These are phyloP conservation scores for Krasilnikovozyma curviuscula DNA, from an alignment of 768 basidiomycete species.

Conservation along the genomic window DNA sequence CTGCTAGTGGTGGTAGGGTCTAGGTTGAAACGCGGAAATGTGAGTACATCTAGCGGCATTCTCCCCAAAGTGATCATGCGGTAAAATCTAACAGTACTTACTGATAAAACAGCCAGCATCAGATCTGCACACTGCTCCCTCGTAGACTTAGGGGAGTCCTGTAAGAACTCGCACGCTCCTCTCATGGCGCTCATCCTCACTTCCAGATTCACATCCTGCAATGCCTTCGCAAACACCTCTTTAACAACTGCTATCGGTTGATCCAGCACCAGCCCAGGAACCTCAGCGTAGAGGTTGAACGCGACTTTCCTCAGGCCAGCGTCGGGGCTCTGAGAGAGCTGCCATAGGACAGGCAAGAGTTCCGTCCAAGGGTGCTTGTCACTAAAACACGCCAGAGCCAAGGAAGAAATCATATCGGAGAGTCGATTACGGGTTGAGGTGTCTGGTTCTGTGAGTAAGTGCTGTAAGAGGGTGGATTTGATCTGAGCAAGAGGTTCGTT, in stretches of 20 bases:
- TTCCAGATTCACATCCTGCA: conserved; percentile 7
- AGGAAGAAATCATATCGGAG: not conserved
- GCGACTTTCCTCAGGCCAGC: too few relatives aligned
- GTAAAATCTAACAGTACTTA: not conserved
- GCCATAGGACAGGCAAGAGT: too few relatives aligned
- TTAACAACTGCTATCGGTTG: not conserved
- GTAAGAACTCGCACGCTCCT: conserved; percentile 1
- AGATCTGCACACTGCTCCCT: conserved; percentile 3
- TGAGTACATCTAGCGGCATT: not conserved
- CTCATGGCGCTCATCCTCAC: conserved; percentile 6
- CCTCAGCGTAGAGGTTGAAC: not conserved
- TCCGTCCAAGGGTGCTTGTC: too few relatives aligned
- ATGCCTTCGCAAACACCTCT: not conserved
- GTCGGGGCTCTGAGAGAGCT: too few relatives aligned
- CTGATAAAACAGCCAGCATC: not conserved
- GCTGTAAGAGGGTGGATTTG: conserved; percentile 4
- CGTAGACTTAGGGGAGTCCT: not conserved
- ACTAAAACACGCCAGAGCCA: conserved; percentile 4
- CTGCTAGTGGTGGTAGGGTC: too few relatives aligned
- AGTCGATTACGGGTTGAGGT: not conserved
- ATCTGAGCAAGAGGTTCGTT: too few relatives aligned
- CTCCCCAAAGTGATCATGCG: not conserved
- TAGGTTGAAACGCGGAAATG: not conserved
- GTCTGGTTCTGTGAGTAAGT: conserved; percentile 6
- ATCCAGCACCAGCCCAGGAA: not conserved